Base-by-base conservation (phyloP, 2,329 filamentous ascomycete species). In the Celoporthe dispersa region DNA sequence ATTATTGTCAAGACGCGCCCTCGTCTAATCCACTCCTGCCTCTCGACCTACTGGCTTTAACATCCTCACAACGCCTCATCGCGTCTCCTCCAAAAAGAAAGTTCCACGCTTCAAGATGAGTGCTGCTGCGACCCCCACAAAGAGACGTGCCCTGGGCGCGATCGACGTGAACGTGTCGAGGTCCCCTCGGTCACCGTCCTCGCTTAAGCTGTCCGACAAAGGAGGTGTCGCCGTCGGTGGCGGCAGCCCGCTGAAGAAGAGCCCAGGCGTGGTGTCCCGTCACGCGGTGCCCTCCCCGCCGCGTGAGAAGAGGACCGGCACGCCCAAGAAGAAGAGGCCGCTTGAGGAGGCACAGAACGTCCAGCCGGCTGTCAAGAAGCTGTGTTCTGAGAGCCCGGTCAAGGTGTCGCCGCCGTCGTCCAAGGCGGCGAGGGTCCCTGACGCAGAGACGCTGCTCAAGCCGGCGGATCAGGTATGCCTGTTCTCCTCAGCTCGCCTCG, bases 81-180 rank as follows among this genome's bases (percentile, higher is more conserved):
- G 55, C 66, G 69, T 67, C 44, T 62, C 31, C 6, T 44, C 25
- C 51, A 3, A n/a, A 7, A 28, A 53, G 51, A 67, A 41, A 53
- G 51, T 33, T n/a, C 19, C 11, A 66, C 53, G 37, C 16, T 37
- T 39, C 60, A 68, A 59, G 4, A 70, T 70, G 68, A 70, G 67
- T 44, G 71, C 77, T 44, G 71, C 77, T 41, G 78, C 80, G 57
- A 81, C 81, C 61, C 83, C 83, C 14, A 72, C 76, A 51, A 85
- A 84, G 76, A 79, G 83, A 82, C 84, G 84, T 82, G 84, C 82
- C 72, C 82, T 86, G 55, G 84, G 81, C 66, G 77, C 82, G 31
- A 78, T 84, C 65, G 80, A 85, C 78, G 80, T 81, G 68, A 86
- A 86, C 79, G 80, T 70, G 51, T 63, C 69, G 64, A 68, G 66